Base-by-base conservation (phyloP, 2,329 filamentous ascomycete species). In the Ophiognomonia clavigignenti-juglandacearum region DNA sequence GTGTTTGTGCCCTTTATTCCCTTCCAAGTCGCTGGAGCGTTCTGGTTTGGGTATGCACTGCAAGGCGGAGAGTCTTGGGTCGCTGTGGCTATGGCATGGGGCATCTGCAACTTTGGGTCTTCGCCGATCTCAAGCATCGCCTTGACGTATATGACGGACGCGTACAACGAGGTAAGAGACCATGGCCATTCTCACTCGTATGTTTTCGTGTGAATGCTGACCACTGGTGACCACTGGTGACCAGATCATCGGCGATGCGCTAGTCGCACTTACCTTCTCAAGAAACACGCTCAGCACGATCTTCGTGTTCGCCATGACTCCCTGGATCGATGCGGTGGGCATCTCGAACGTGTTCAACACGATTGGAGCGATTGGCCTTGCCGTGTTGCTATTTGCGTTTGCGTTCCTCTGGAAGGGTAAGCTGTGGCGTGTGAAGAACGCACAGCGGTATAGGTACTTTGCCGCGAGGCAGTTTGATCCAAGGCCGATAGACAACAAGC, bases 1-100 rank as follows among this genome's bases (percentile, higher is more conserved):
- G 14, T 51, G 6, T 50, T 53, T 11, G 51, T 53, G 11, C 51
- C 51, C 5, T 63, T 63, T 4, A 59, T 59, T 1, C 20, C 50
- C 11, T 52, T 52, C 36, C 50, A 52, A 26, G 43, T 52, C 9
- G 50, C 50, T 13, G 50, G 50, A 16, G 43, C 50, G 6, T 52
- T 52, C 16, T 52, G 50, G 50, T 52, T 50, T 20, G 50, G 50
- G 9, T 50, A 52, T 20, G 50, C 50, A 11, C 47, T 52, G 29
- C 50, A 52, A 26, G 47, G 23, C 2, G 50, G 50, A 27, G 39
- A 52, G 36, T 36, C 43, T 11, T 52, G 50, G 50, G 47, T 47
- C 10, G 47, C 50, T 7, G 44, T 52, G 16, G 50, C 50, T 4
- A 41, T 38, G n/a, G 50, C 50, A 22, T 36, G 19, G 19, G 50